phyloP scores from a whole-genome alignment of 2,329 filamentous ascomycete species.

The Trichoderma sp. region DNA sequence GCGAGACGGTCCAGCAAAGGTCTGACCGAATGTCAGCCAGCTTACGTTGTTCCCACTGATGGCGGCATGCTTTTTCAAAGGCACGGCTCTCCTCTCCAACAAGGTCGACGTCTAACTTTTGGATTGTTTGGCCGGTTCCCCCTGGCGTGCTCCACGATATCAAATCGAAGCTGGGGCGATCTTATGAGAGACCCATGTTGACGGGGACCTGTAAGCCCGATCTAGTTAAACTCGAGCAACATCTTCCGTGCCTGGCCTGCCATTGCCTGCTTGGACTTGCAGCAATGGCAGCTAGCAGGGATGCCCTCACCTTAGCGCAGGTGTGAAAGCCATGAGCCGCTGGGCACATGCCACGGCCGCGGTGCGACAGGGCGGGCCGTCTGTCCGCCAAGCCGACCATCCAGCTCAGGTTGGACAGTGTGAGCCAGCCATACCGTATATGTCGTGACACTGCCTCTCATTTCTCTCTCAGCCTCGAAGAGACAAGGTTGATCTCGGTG shows the following conservation, averaged over 20 bases:
- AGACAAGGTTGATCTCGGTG: slow-evolving; percentile 11
- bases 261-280: background rate
- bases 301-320: slow-evolving; percentile 17
- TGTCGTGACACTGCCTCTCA: slow-evolving; percentile 2
- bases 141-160: slow-evolving; percentile 3
- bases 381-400: slow-evolving; percentile 2
- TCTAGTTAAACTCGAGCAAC: background rate
- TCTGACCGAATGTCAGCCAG: background rate
- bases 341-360: slow-evolving; percentile 1
- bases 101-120: slow-evolving; percentile 7
- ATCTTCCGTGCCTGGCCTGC: slow-evolving; percentile 9
- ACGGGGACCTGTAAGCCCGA: slow-evolving; percentile 9
- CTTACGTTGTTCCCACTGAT: background rate
- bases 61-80: background rate
- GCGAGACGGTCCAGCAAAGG: background rate
- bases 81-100: background rate
- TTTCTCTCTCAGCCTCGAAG: background rate
- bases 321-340: slow-evolving; percentile 16
- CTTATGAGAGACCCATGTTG: background rate
- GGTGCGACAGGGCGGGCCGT: slow-evolving; percentile 14
- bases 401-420: slow-evolving; percentile 13
- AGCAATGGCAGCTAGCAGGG: slow-evolving; percentile 11
- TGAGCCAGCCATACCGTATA: slow-evolving; percentile 1
- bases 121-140: background rate
- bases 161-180: slow-evolving; percentile 6